Evolutionary conservation across 805 yeast genomes (phyloP), one percentile per base, ranked within the genome.

Genomic region (Candida argentea): DNA sequence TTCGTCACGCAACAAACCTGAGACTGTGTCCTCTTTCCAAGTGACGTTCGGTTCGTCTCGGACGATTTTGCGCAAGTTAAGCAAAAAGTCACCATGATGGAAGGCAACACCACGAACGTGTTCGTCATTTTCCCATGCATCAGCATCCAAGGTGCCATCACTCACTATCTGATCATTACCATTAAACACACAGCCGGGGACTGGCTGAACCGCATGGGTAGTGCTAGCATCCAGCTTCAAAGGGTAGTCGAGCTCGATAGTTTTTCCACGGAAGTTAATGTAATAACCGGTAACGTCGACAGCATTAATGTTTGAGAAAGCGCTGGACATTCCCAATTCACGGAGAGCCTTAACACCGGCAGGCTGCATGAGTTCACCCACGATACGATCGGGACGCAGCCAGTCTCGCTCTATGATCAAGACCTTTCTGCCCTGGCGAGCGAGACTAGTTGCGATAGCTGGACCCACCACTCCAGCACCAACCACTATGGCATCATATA

Each of bases 401-500:
- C 95, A 83, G 48, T 85, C 95, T 37, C 95, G 70, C 50, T 91
- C 99, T 11, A 80, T 62, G 13, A 80, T 65, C 29, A 80, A 53
- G 5, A 91, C 96, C 28, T 68, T 67, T 40, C 94, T 68, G 18
- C 97, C 97, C 46, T 83, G 93, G 42, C 89, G 69, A 1, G 95
- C 97, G 31, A 91, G 58, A 3, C 82, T 86, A 1, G 86, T 80
- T 24, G 96, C 96, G 12, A 89, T 66, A 31, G 89, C 77, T 2
- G 98, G 95, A 1, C 99, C 98, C 14, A 85, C 78, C 13, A 89
- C 94, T 31, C 98, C 98, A n/a, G 97, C 96, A n/a, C 98, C 98
- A 22, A 91, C 75, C 15, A 91, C 80, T 23, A 89, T 76, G 28
- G 78, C 89, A 47, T 91, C 98, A 55, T 73, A 85, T 16, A 13